These are phyloP conservation scores for Deinandra increscens DNA, from an alignment of 129 eudicot species.

Conservation along the genomic window DNA sequence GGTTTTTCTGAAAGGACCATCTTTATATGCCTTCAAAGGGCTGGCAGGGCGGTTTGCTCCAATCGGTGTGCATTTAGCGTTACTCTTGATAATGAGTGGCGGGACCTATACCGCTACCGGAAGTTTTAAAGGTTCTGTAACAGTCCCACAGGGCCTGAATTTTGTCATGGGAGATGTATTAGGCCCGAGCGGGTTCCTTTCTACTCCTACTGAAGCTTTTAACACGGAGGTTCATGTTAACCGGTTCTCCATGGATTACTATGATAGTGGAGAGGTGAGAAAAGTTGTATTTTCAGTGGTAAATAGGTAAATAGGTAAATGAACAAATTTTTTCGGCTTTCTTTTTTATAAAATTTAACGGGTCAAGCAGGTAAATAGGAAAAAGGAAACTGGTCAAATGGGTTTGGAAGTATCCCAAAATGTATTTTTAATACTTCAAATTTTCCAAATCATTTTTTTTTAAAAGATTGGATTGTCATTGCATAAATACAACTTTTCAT, in stretches of 20 bases:
- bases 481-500: not conserved
- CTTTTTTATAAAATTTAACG: not conserved
- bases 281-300: not conserved
- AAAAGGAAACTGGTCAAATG: slow-evolving; percentile 1
- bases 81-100: slow-evolving; percentile 82
- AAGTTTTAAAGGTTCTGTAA: slow-evolving; percentile 85
- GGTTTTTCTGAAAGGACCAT: slow-evolving; percentile 90
- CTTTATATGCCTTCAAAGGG: slow-evolving; percentile 90
- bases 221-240: slow-evolving; percentile 94
- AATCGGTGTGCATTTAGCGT: slow-evolving; percentile 92
- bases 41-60: slow-evolving; percentile 96
- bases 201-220: slow-evolving; percentile 80
- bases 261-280: slow-evolving; percentile 92
- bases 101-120: slow-evolving; percentile 91
- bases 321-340: not conserved
- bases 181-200: slow-evolving; percentile 76
- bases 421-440: not conserved
- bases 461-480: not conserved
- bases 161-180: slow-evolving; percentile 91
- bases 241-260: slow-evolving; percentile 85
- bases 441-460: not conserved
- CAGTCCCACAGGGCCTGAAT: slow-evolving; percentile 92
- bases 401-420: not conserved
- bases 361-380: not conserved
- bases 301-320: no score